Evolutionary conservation across 139 green algal species (phyloP).

Genomic region (Coelastrella sp.): DNA sequence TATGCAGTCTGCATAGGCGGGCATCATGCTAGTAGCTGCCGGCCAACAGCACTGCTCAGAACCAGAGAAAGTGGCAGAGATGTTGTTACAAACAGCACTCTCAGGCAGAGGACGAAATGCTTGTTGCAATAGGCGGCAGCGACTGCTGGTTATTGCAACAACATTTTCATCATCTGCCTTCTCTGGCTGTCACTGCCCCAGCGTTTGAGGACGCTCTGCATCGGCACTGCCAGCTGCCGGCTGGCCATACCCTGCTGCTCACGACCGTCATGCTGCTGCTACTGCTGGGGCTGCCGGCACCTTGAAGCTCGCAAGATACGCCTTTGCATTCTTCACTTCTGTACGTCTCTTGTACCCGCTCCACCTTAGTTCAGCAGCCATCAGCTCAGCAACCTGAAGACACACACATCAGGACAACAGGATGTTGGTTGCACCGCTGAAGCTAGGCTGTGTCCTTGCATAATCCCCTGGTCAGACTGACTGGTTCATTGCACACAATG

Average conservation of each 20-base stretch:
- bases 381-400: conserved; percentile 77
- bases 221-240: not conserved
- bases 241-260: not conserved
- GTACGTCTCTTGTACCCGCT: conserved; percentile 28
- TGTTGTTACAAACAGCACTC: too few species aligned
- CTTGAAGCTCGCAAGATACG: not conserved
- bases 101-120: too few species aligned
- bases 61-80: too few species aligned
- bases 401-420: not conserved
- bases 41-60: too few species aligned
- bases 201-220: not conserved
- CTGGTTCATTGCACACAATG: conserved; percentile 2
- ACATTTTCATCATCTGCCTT: not conserved
- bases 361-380: conserved; percentile 75
- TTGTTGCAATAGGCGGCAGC: too few species aligned
- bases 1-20: too few species aligned
- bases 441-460: not conserved
- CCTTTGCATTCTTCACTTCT: conserved; percentile 59
- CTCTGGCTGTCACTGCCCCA: not conserved
- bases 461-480: not conserved
- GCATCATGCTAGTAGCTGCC: too few species aligned
- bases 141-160: too few species aligned
- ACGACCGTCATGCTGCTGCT: not conserved
- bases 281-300: not conserved
- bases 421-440: too few species aligned